Conservation (phyloP, 2,329 filamentous ascomycete species). For the Colletotrichum trifolii region DNA sequence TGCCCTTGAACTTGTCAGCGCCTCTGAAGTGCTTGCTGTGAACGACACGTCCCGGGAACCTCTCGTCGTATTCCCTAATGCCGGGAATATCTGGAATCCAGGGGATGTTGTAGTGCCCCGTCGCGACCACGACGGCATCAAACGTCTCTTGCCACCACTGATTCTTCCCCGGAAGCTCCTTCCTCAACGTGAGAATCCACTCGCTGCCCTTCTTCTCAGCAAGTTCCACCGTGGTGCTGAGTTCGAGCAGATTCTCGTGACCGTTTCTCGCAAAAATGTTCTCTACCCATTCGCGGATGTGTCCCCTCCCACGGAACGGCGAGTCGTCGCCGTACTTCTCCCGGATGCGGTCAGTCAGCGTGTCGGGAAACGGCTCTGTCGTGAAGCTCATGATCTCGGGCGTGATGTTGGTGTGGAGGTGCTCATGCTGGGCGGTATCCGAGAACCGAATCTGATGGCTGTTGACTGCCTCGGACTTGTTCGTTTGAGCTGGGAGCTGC, state of each 20-base stretch:
- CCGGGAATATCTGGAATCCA: slow-evolving; percentile 54
- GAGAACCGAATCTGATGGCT: slow-evolving; percentile 56
- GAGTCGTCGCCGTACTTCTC: slow-evolving; percentile 61
- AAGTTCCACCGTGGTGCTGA: slow-evolving; percentile 68
- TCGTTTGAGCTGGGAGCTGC: slow-evolving; percentile 54
- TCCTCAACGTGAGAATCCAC: slow-evolving; percentile 62
- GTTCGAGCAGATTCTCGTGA: slow-evolving; percentile 51
- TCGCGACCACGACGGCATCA: slow-evolving; percentile 54
- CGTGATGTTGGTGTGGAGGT: slow-evolving; percentile 70
- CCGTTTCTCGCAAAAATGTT: slow-evolving; percentile 46
- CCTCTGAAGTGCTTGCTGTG: slow-evolving; percentile 54
- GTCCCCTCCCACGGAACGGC: slow-evolving; percentile 65
- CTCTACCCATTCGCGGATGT: slow-evolving; percentile 65
- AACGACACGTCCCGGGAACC: slow-evolving; percentile 50
- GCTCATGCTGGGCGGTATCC: slow-evolving; percentile 65
- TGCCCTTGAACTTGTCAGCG: slow-evolving; percentile 40
- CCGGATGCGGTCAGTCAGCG: slow-evolving; percentile 54
- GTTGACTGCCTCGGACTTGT: slow-evolving; percentile 47
- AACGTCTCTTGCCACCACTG: slow-evolving; percentile 53
- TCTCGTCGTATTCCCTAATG: slow-evolving; percentile 49
- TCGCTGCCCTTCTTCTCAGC: slow-evolving; percentile 57
- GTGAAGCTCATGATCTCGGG: slow-evolving; percentile 66
- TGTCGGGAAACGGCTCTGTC: slow-evolving; percentile 58
- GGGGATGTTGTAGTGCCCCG: slow-evolving; percentile 54
- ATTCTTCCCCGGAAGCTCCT: slow-evolving; percentile 49